Base-by-base conservation (phyloP, 768 basidiomycete species). In the Amanita pallidorosea region DNA sequence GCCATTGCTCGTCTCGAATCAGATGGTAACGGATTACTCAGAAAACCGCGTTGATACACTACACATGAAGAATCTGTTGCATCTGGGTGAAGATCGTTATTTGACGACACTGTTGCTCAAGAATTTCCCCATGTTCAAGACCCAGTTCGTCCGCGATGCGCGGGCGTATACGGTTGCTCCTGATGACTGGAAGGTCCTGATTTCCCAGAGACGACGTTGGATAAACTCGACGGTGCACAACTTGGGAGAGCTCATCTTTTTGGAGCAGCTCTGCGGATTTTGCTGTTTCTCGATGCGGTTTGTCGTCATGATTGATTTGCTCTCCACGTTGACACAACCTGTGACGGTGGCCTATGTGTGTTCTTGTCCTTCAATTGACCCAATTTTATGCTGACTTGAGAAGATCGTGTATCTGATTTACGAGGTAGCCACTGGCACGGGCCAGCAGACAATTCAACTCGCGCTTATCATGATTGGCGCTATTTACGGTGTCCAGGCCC, bases 251-350 rank as follows among this genome's bases (percentile, higher is more conserved):
- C 73, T 99, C 38, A 72, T 97, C 50, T 92, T 93, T 72, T 67
- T 97, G 60, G 89, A 94, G 49, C 81, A 88, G 53, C 80, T 94
- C 20, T 94, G 92, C 60, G 91, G 91, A 55, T 96, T 98, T 80
- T 98, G 95, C 63, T 95, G 91, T 72, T 98, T 98, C 77, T 96
- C 92, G 0, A 98, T 99, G 96, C 82, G 95, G 11, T 98, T 98
- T 64, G 73, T 98, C 34, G 95, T 98, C 60, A 89, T 99, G 80
- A 87, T 99, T 59, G 96, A 98, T 69, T 70, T 98, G 48, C 63
- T 99, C 33, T 92, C 89, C 11, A 92, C 89, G 2, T 62, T 93
- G 49, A 85, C 83, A 23, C 85, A 86, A 52, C 88, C 90, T 1
- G 86, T 93, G 57, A 89, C 85, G 1, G 86, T 92, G 17, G 88